Evolutionary conservation across 106 monocot species (phyloP), one percentile per base, ranked within the genome.

Genomic region (Allium fistulosum): DNA sequence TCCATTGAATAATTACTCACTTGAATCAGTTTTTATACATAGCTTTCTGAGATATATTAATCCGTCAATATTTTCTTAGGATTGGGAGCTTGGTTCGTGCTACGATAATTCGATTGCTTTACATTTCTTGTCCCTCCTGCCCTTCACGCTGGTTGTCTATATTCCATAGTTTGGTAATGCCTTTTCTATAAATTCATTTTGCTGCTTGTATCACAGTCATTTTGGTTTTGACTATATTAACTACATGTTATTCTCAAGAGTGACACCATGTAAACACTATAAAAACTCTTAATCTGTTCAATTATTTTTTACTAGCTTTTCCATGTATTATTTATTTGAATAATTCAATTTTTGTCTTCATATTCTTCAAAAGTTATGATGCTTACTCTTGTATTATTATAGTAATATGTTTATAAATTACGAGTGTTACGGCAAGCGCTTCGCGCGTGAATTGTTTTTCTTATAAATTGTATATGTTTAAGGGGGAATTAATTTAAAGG

Each of bases 71-170:
- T 55, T 55, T 12, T 55, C 53, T 55, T 26, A 99, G 97, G 85
- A 93, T 93, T 80, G 92, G 77, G 68, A 83, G 49, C 76, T 73
- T 99, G 62, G 85, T 93, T 22, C 90, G 93, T 57, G 14, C 87
- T 68, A 87, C 93, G 71, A 93, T 99, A 64, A 81, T 72, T 57
- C 76, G 85, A 7, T 79, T 93, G 72, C 80, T 99, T 74, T 80
- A 84, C 69, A 73, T 81, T 67, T 99, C 99, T 59, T 99, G 90
- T 61, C 90, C 90, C 63, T 72, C 75, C 62, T 71, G 79, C 74
- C 99, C 99, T 53, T 99, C 90, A 28, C 87, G 87, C 46, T 99
- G 99, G 99, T 73, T 99, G 81, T 64, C 71, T 26, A 73, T 90
- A 50, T 83, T 90, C 57, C 79, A 72, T 22, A 85, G 81, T 59